Conservation (phyloP, 306 rosid species). For the Biancaea sappan region DNA sequence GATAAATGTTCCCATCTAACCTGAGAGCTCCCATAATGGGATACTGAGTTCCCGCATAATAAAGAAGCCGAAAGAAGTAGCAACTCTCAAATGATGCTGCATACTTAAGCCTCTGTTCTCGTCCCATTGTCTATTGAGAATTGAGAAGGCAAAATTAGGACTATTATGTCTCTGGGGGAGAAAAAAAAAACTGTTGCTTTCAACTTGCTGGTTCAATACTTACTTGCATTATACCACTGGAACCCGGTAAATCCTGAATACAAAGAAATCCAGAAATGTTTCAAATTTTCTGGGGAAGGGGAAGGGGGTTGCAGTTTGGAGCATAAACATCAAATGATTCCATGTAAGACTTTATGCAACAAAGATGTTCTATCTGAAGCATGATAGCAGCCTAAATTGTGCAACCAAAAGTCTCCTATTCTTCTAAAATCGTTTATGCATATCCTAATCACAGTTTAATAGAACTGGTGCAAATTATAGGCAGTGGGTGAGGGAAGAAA, state of each 20-base stretch:
- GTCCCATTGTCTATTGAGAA: conserved; percentile 96
- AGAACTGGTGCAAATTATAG: too few relatives aligned
- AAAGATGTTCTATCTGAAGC: neutral
- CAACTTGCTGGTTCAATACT: conserved; percentile 46
- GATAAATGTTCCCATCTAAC: conserved; percentile 42
- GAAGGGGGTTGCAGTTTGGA: neutral
- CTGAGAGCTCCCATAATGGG: conserved; percentile 96
- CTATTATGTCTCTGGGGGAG: conserved; percentile 6
- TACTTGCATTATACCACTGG: conserved; percentile 97
- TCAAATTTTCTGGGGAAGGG: conserved; percentile 39
- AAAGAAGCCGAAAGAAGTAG: conserved; percentile 91
- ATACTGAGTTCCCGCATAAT: conserved; percentile 91
- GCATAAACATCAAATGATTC: conserved; percentile 19
- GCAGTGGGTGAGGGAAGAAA: too few relatives aligned
- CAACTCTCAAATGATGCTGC: conserved; percentile 87
- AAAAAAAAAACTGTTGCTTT: conserved; percentile 24
- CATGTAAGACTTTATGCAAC: neutral
- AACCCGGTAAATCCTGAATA: conserved; percentile 88
- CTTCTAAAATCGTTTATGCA: neutral
- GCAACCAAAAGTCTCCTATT: neutral
- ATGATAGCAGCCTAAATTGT: neutral
- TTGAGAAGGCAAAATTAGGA: conserved; percentile 39
- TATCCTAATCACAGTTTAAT: too few relatives aligned
- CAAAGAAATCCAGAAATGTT: conserved; percentile 18
- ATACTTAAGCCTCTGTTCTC: conserved; percentile 82